phyloP scores from a whole-genome alignment of 495 filamentous ascomycete genomes.

The Lasiosphaeria ovina region DNA sequence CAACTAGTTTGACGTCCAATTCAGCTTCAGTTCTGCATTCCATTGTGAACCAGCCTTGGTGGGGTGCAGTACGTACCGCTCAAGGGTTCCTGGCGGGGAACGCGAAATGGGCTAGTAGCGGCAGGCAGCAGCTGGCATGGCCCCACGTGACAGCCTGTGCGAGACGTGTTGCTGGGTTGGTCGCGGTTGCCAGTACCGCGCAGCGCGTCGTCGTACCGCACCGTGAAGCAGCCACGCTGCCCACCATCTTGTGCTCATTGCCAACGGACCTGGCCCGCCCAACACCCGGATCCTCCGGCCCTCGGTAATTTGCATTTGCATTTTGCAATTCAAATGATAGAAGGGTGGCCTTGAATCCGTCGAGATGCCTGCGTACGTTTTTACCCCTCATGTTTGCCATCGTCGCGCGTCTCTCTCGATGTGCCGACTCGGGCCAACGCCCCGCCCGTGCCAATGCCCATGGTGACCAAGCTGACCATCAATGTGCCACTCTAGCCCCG shows the following conservation, averaged over 20 bases:
- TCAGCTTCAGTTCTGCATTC: too few relatives aligned
- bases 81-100: neutral
- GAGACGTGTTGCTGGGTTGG: slow-evolving; percentile 8
- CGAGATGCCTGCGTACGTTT: slow-evolving; percentile 48
- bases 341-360: neutral
- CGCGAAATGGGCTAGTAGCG: neutral
- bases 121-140: slow-evolving; percentile 12
- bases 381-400: neutral
- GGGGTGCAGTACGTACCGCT: too few relatives aligned
- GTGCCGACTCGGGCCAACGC: neutral
- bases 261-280: neutral
- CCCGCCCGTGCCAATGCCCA: too few relatives aligned
- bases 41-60: too few relatives aligned
- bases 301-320: neutral
- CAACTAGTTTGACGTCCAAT: too few relatives aligned
- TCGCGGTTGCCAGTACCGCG: neutral
- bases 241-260: neutral
- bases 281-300: neutral
- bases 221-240: neutral
- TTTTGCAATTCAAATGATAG: slow-evolving; percentile 8
- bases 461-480: slow-evolving; percentile 24
- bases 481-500: slow-evolving; percentile 54
- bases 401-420: neutral
- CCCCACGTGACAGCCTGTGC: slow-evolving; percentile 28
- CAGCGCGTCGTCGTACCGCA: neutral